Base-by-base conservation (phyloP, 768 basidiomycete species). In the Termitomyces sp. region DNA sequence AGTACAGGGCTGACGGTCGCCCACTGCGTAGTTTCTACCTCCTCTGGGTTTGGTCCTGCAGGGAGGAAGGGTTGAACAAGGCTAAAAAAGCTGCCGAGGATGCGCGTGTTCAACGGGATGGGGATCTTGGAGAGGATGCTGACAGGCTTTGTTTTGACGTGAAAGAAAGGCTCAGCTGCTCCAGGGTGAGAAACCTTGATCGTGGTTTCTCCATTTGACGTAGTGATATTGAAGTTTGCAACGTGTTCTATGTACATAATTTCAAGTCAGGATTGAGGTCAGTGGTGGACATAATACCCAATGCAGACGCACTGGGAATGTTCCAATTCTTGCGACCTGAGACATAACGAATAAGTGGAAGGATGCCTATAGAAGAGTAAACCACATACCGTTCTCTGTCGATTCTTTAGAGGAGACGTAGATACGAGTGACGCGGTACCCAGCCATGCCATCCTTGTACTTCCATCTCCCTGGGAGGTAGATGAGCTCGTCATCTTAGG, bases 381-480 rank as follows among this genome's bases (percentile, higher is more conserved):
- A 14, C 21, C 14, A 7, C 63, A 32, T 57, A 70, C 73, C 72
- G 41, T 71, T 71, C 37, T 65, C 59, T 7, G 66, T 67, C 5
- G 68, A 69, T 27, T 58, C 69, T 47, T 66, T 68, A 4, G 67
- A 48, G 1, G 72, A 74, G 10, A 73, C 73, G 56, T 69, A 74
- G 8, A 74, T 72, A 27, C 69, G 66, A 5, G 73, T 74, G 34
- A 73, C 62, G 17, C 73, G 70, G 37, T 62, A 68, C 1, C 64
- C 71, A 19, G 55, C 47, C 0, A 47, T 60, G 3, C 64, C 67
- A 48, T 69, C 58, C 2, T 59, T 44, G 54, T 71, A 71, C 44
- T 69, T 71, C 71, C 71, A 74, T 53, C 65, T 60, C 21, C 72
- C 73, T 17, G 72, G 70, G n/a, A 63, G 54, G 40, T 73, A 74